phyloP scores from a whole-genome alignment of 2,329 filamentous ascomycete species.

The Colletotrichum tropicicola region DNA sequence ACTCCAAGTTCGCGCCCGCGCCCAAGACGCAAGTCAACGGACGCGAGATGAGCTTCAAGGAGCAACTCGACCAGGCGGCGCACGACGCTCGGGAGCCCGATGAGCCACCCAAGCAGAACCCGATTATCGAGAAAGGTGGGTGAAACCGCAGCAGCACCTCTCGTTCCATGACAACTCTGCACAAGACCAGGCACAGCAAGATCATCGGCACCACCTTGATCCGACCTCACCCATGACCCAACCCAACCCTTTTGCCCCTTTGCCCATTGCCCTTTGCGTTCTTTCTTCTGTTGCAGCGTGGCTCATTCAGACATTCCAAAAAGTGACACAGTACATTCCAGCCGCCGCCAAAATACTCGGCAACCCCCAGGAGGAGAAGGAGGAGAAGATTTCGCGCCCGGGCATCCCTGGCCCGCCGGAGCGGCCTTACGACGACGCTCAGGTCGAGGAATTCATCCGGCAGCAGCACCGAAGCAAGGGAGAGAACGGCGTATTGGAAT shows the following conservation, averaged over 20 bases:
- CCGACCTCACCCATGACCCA: neutral
- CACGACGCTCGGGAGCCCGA: slow-evolving; percentile 40
- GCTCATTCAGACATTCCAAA: slow-evolving; percentile 20
- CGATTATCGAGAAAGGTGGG: slow-evolving; percentile 54
- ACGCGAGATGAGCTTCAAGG: slow-evolving; percentile 48
- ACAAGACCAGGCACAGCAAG: neutral
- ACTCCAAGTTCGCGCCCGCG: slow-evolving; percentile 20
- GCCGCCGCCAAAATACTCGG: slow-evolving; percentile 52
- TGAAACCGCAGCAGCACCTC: neutral
- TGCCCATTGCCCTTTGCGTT: neutral
- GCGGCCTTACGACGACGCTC: slow-evolving; percentile 54
- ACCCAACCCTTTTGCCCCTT: neutral
- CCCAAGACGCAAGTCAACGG: slow-evolving; percentile 20
- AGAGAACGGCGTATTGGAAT: slow-evolving; percentile 37
- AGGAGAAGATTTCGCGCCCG: slow-evolving; percentile 29
- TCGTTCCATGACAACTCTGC: neutral
- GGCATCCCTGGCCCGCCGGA: slow-evolving; percentile 49
- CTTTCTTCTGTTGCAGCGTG: neutral
- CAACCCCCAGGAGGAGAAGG: slow-evolving; percentile 38
- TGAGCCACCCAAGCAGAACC: slow-evolving; percentile 39
- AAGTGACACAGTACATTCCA: slow-evolving; percentile 55
- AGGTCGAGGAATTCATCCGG: slow-evolving; percentile 62
- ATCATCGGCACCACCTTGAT: neutral
- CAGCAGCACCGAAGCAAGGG: slow-evolving; percentile 60
- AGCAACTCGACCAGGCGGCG: slow-evolving; percentile 54